Evolutionary conservation across 345 rosid species (phyloP).

Genomic region (Dipteronia sinensis): DNA sequence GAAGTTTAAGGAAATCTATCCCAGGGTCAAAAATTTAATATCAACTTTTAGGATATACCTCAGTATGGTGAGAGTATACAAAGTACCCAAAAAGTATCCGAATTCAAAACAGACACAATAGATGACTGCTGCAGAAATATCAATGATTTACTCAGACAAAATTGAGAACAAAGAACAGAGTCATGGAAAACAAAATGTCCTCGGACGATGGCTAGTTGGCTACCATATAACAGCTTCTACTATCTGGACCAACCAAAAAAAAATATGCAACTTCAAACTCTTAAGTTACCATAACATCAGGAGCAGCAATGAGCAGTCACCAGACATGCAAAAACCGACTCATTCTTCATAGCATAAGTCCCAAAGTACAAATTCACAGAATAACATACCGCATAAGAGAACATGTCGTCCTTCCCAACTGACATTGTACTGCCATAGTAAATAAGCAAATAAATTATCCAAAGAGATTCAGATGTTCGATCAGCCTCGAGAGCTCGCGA

Average conservation of each 20-base stretch:
- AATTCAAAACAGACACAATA: background rate
- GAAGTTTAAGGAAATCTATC: background rate
- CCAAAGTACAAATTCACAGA: slow-evolving; percentile 20
- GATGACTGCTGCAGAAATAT: background rate
- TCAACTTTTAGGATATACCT: background rate
- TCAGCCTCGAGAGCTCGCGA: slow-evolving; percentile 80
- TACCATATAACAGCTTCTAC: background rate
- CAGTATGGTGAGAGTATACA: background rate
- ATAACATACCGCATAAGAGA: slow-evolving; percentile 70
- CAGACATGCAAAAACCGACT: slow-evolving; percentile 18
- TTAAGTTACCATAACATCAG: too few relatives aligned
- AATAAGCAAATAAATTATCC: slow-evolving; percentile 78
- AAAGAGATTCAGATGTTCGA: slow-evolving; percentile 72
- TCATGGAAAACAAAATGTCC: background rate
- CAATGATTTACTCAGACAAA: background rate
- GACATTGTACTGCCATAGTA: slow-evolving; percentile 48
- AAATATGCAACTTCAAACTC: background rate
- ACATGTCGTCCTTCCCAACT: slow-evolving; percentile 65
- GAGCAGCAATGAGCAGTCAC: background rate
- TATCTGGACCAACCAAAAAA: background rate
- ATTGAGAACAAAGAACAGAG: background rate
- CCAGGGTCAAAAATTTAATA: background rate
- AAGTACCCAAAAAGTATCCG: background rate
- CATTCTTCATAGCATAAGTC: slow-evolving; percentile 9
- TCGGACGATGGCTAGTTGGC: background rate